phyloP scores from a whole-genome alignment of 2,329 filamentous ascomycete genomes.

The Colletotrichum graminicola region DNA sequence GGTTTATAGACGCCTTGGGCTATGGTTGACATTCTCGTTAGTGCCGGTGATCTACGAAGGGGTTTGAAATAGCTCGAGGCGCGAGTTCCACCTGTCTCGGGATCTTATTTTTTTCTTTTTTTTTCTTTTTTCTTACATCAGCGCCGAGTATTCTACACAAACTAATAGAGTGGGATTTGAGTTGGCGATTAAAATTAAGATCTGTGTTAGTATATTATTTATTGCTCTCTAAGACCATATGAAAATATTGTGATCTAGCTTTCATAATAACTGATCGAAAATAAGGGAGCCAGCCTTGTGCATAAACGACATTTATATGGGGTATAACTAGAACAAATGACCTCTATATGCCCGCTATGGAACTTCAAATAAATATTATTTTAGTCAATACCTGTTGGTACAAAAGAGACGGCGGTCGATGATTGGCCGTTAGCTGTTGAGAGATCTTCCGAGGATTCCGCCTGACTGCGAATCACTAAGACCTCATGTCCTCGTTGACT shows the following conservation, averaged over 20 bases:
- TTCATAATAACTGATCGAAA: not conserved
- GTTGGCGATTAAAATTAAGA: not conserved
- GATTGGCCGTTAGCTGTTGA: no score
- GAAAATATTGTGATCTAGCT: not conserved
- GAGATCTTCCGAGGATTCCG: no score
- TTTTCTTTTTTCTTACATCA: fast-evolving
- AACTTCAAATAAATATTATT: no score
- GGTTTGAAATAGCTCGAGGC: not conserved
- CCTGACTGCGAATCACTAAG: not conserved
- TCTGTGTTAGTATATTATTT: not conserved
- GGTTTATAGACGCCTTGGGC: not conserved
- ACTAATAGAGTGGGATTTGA: not conserved
- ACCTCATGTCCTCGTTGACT: no score
- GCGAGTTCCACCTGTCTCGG: not conserved
- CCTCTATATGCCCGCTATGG: slow-evolving; percentile 9
- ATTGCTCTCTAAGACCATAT: not conserved
- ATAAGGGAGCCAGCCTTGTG: not conserved
- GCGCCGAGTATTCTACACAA: not conserved
- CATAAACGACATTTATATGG: slow-evolving; percentile 14
- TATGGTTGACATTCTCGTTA: not conserved
- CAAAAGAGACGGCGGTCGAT: not conserved
- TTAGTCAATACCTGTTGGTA: not conserved
- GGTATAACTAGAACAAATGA: slow-evolving; percentile 32
- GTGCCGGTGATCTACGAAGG: no score
- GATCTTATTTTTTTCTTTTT: no score